These are phyloP conservation scores for Dioszegia aurantiaca DNA, from an alignment of 768 basidiomycete species.

Conservation along the genomic window DNA sequence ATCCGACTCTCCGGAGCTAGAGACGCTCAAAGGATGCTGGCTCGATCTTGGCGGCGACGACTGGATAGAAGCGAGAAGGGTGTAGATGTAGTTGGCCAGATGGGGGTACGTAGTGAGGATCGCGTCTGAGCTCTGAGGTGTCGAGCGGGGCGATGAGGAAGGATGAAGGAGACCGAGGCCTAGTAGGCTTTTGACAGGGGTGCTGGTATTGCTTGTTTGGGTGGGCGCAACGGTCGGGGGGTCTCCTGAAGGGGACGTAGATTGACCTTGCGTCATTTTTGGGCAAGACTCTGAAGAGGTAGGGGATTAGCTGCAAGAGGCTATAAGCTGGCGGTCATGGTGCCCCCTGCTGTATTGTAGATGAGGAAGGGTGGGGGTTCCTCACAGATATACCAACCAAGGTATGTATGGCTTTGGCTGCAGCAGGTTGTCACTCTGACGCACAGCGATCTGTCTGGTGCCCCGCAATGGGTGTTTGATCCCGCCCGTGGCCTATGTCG, in stretches of 20 bases:
- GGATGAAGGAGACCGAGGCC: conserved; percentile 14
- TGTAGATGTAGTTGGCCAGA: conserved; percentile 41
- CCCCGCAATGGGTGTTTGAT: no score
- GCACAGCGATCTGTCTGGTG: no score
- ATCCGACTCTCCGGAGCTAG: conserved; percentile 43
- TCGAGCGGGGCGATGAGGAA: conserved; percentile 18
- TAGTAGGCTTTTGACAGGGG: conserved; percentile 12
- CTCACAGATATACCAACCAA: no score
- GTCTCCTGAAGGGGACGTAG: no score
- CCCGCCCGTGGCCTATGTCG: no score
- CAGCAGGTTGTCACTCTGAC: background rate
- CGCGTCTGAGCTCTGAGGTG: background rate
- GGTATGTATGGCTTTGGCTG: no score
- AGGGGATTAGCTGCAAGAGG: background rate
- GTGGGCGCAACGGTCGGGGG: background rate
- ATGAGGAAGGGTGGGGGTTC: no score
- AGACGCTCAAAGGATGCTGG: conserved; percentile 50
- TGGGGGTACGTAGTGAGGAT: conserved; percentile 36
- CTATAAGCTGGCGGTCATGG: no score
- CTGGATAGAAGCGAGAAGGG: conserved; percentile 26
- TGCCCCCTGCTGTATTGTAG: no score
- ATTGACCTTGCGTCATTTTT: conserved; percentile 1
- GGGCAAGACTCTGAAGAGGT: no score
- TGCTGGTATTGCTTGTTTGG: conserved; percentile 2
- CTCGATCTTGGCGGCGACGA: conserved; percentile 23